Base-by-base conservation (phyloP, 2,329 filamentous ascomycete species). In the Sporothrix brasiliensis region DNA sequence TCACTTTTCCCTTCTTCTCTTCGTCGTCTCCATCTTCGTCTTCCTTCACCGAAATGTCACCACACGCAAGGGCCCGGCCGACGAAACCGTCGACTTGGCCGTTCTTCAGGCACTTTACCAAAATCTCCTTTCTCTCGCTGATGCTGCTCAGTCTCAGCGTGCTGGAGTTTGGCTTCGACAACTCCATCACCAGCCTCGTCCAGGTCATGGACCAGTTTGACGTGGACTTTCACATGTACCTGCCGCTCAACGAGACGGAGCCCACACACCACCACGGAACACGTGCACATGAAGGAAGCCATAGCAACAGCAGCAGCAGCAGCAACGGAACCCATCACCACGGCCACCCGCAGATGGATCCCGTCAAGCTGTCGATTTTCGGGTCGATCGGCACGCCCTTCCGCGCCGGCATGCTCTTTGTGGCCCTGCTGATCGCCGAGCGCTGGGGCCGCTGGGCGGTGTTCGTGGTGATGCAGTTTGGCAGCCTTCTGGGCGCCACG, bases 161-260 rank as follows among this genome's bases (percentile, higher is more conserved):
- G 27, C 53, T 74, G 19, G 70, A 71, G 50, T 73, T 73, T 50
- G 73, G 73, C 44, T 73, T 74, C 54, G 73, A 74, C 58, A 70
- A 69, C 30, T 68, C 70, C 7, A 58, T 71, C 10, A 69, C 71
- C 16, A 70, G 66, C 10, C 53, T 71, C 4, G 60, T 68, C 5
- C 71, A 74, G 52, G 70, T 70, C 67, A 74, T 74, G 70, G 70
- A 73, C 16, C 41, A 70, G 69, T 73, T 70, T n/a, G 72, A 72
- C 14, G 54, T 34, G 3, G 67, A 71, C 47, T 73, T 72, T 39
- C 61, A 52, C 69, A 69, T 72, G 69, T 73, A 69, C 50, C 53
- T 61, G 58, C 58, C 58, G 16, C 54, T 39, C 34, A 44, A 61
- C 34, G 58, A 44, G 58, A 61, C 58, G 3, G 34, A 61, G n/a